Conservation (phyloP, 805 yeast genomes). For the Naumovozyma castellii region DNA sequence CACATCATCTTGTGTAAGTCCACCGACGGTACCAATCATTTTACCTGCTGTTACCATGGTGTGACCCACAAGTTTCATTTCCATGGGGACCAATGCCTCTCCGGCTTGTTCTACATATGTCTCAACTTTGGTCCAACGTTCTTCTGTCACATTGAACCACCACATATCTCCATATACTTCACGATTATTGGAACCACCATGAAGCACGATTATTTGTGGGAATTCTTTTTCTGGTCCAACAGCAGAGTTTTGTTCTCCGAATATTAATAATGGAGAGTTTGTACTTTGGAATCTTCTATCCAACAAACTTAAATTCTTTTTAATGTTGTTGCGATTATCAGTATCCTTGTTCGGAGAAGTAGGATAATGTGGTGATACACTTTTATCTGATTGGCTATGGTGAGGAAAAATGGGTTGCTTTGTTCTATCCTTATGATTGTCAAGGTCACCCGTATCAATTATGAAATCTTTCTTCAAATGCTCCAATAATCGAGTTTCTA, state of each 20-base stretch:
- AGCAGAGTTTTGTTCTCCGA: background rate
- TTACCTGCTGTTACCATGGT: constrained; percentile 18
- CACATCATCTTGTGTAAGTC: constrained; percentile 20
- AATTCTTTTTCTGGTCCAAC: background rate
- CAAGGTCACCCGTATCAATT: constrained; percentile 7
- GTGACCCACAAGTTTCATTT: constrained; percentile 24
- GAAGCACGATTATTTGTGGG: constrained; percentile 20
- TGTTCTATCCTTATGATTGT: background rate
- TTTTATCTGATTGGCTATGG: constrained; percentile 9
- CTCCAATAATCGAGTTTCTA: constrained; percentile 12
- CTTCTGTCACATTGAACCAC: constrained; percentile 39
- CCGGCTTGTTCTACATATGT: constrained; percentile 11
- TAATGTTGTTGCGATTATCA: background rate
- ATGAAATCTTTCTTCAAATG: constrained; percentile 16
- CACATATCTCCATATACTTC: constrained; percentile 40
- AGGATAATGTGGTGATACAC: background rate
- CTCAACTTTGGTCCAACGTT: constrained; percentile 31
- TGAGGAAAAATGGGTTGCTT: constrained; percentile 11
- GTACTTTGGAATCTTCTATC: background rate
- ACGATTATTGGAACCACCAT: constrained; percentile 32
- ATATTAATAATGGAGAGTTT: background rate
- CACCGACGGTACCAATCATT: constrained; percentile 22
- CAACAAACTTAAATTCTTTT: background rate
- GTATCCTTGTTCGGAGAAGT: constrained; percentile 2
- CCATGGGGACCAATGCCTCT: constrained; percentile 11